Evolutionary conservation across 2,329 filamentous ascomycete genomes (phyloP).

Genomic region (Sodiomyces alkalinus): DNA sequence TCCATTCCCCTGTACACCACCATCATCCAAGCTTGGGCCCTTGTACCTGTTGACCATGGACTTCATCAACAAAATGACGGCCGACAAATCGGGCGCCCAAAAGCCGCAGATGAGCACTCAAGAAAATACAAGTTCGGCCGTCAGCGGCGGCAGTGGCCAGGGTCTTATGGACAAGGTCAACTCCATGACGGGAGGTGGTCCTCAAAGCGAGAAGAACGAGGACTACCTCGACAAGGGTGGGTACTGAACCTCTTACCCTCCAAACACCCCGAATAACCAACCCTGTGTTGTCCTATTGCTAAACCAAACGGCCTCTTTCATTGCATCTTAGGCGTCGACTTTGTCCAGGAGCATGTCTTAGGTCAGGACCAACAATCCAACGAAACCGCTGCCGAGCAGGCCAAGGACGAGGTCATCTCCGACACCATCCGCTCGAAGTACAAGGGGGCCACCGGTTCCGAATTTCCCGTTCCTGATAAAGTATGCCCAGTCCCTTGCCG

Average conservation of each 20-base stretch:
- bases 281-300: too few relatives aligned
- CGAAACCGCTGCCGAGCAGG: constrained; percentile 61
- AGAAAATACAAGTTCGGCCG: too few relatives aligned
- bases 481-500: too few relatives aligned
- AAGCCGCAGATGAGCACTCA: constrained; percentile 16
- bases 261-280: too few relatives aligned
- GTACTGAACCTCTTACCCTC: neutral
- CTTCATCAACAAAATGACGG: constrained; percentile 35
- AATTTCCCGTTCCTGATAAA: constrained; percentile 59
- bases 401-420: constrained; percentile 66
- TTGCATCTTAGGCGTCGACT: constrained; percentile 57
- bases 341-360: constrained; percentile 61
- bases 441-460: constrained; percentile 51
- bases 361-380: constrained; percentile 57
- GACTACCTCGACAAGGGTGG: constrained; percentile 69
- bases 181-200: constrained; percentile 54
- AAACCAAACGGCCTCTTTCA: too few relatives aligned
- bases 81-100: constrained; percentile 20
- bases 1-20: too few relatives aligned
- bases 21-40: too few relatives aligned
- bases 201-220: constrained; percentile 66
- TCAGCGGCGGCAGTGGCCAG: constrained; percentile 21
- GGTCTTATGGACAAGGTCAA: constrained; percentile 59
- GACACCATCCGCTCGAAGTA: constrained; percentile 58
- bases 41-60: constrained; percentile 40